Conservation (phyloP, 1,284 basidiomycete species). For the Cryptococcus deneoformans region DNA sequence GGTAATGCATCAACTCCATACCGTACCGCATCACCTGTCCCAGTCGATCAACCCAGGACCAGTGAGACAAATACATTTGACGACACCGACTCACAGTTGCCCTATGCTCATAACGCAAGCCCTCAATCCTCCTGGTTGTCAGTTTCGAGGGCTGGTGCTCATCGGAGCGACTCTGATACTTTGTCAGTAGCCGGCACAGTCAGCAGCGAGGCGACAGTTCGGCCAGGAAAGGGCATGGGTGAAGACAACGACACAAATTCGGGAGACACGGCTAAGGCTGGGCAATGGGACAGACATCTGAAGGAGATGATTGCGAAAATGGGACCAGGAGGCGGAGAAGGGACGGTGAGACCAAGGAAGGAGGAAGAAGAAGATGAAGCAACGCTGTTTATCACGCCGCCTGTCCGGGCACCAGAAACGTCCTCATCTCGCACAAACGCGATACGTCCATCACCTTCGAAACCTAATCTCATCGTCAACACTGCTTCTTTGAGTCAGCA, state of each 20-base stretch:
- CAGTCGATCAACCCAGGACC: slow-evolving; percentile 13
- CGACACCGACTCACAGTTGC: slow-evolving; percentile 14
- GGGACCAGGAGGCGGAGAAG: slow-evolving; percentile 10
- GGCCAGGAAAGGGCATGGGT: neutral
- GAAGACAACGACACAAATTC: slow-evolving; percentile 32
- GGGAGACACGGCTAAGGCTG: slow-evolving; percentile 35
- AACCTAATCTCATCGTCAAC: slow-evolving; percentile 33
- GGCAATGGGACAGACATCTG: slow-evolving; percentile 30
- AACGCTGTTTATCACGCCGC: slow-evolving; percentile 32
- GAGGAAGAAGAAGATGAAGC: slow-evolving; percentile 34
- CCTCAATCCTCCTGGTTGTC: slow-evolving; percentile 24
- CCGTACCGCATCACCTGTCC: slow-evolving; percentile 5
- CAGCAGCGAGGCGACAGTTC: slow-evolving; percentile 32
- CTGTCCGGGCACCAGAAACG: neutral
- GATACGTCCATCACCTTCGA: slow-evolving; percentile 20
- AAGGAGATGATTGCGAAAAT: slow-evolving; percentile 20
- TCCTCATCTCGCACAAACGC: slow-evolving; percentile 1
- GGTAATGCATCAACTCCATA: slow-evolving; percentile 22
- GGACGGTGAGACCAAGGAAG: slow-evolving; percentile 3
- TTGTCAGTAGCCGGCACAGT: slow-evolving; percentile 24
- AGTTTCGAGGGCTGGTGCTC: slow-evolving; percentile 7
- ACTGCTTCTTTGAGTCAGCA: slow-evolving; percentile 14
- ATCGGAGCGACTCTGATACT: slow-evolving; percentile 20
- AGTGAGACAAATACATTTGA: slow-evolving; percentile 3
- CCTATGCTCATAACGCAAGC: slow-evolving; percentile 18